phyloP scores from a whole-genome alignment of 1,284 basidiomycete genomes.

The Moesziomyces parantarcticus region DNA sequence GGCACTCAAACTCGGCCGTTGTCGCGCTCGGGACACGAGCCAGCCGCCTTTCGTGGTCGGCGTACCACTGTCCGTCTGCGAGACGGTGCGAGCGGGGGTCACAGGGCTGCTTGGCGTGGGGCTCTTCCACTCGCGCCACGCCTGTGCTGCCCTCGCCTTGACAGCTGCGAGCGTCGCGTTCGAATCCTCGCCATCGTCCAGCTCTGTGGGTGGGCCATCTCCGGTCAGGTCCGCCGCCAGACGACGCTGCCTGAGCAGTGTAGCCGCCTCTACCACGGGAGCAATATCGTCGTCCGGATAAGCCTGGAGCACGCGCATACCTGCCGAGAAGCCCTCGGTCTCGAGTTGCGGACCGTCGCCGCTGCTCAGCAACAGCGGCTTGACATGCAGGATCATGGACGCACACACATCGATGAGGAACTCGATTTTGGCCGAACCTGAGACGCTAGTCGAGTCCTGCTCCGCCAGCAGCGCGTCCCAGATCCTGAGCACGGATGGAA shows the following conservation, averaged over 20 bases:
- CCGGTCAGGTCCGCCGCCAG: conserved; percentile 59
- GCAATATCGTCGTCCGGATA: conserved; percentile 59
- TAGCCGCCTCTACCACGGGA: conserved; percentile 57
- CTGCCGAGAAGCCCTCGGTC: conserved; percentile 51
- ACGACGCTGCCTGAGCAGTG: conserved; percentile 49
- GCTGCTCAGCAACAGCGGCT: conserved; percentile 26
- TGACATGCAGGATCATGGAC: conserved; percentile 56
- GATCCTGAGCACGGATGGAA: conserved; percentile 55
- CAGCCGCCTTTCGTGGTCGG: conserved; percentile 35
- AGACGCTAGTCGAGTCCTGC: conserved; percentile 22
- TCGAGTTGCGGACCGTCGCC: conserved; percentile 26
- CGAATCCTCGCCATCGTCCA: conserved; percentile 27
- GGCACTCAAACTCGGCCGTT: conserved; percentile 6
- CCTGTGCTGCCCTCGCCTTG: conserved; percentile 36
- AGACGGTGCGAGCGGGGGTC: not conserved
- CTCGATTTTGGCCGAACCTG: conserved; percentile 55
- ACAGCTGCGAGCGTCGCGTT: conserved; percentile 19
- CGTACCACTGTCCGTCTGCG: conserved; percentile 1
- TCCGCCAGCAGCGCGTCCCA: conserved; percentile 65
- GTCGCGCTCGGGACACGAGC: conserved; percentile 30
- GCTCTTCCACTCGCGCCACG: conserved; percentile 39
- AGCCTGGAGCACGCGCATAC: conserved; percentile 55
- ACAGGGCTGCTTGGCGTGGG: conserved; percentile 6
- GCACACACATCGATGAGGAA: conserved; percentile 64
- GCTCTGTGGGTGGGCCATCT: conserved; percentile 53